These are phyloP conservation scores for Sarocladiaceae sp. DNA, from an alignment of 2,329 filamentous ascomycete species.

Conservation along the genomic window DNA sequence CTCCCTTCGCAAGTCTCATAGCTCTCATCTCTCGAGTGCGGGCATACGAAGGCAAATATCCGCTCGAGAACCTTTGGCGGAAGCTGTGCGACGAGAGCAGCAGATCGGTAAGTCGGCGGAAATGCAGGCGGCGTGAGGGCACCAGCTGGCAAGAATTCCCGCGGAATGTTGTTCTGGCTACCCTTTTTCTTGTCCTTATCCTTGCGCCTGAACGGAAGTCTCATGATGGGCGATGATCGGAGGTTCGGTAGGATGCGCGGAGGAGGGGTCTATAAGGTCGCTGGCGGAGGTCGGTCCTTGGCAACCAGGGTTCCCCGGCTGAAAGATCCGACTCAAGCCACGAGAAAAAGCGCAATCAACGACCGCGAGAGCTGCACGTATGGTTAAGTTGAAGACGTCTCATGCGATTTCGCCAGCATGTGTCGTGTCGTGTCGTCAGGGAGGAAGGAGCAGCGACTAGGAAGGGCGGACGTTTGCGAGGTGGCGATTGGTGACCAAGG, in stretches of 20 bases:
- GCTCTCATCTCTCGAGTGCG: slow-evolving; percentile 70
- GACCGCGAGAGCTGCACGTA: too few species aligned
- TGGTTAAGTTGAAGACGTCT: too few species aligned
- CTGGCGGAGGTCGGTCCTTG: not conserved
- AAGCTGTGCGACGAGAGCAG: slow-evolving; percentile 46
- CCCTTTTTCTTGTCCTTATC: slow-evolving; percentile 33
- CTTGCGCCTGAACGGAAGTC: slow-evolving; percentile 32
- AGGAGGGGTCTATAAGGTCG: not conserved
- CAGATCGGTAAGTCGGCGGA: slow-evolving; percentile 36
- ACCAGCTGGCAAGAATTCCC: slow-evolving; percentile 23
- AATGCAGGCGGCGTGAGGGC: slow-evolving; percentile 22
- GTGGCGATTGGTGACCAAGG: not conserved
- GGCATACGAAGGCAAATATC: slow-evolving; percentile 81
- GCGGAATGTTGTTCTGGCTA: slow-evolving; percentile 23
- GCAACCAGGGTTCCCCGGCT: not conserved
- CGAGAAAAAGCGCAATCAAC: too few species aligned
- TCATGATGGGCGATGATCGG: slow-evolving; percentile 24
- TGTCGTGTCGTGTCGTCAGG: too few species aligned
- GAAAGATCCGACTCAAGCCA: not conserved
- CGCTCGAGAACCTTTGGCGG: slow-evolving; percentile 66
- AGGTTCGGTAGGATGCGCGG: not conserved
- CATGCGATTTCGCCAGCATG: too few species aligned
- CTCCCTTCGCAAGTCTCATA: slow-evolving; percentile 83
- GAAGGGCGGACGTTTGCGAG: not conserved
- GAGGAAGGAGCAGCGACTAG: not conserved